A percentile compares a stretch with the other conserved stretches of the same genome.
Evolutionary conservation across 78 protist species (phyloP).

Genomic region (Dictyostelium firmibasis): DNA sequence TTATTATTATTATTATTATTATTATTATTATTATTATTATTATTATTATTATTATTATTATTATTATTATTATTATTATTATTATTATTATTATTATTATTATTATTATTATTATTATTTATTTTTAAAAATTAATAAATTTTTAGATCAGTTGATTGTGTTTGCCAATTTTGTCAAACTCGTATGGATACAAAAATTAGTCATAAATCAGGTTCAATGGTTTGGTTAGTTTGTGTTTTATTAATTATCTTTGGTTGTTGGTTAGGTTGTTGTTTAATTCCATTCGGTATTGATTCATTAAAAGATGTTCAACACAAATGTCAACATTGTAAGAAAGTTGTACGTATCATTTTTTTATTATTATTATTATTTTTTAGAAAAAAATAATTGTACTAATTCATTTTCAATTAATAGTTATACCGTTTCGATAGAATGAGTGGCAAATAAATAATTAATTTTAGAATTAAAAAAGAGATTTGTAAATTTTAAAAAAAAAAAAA

Average conservation of each 20-base stretch:
- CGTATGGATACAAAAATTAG: conserved; percentile 21
- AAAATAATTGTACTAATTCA: background rate
- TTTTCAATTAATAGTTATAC: background rate
- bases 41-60: background rate
- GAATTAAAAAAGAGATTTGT: background rate
- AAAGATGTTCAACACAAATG: conserved; percentile 74
- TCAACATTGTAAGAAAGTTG: conserved; percentile 29
- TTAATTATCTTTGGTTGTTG: conserved; percentile 60
- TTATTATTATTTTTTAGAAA: background rate
- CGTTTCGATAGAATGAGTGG: conserved; percentile 70
- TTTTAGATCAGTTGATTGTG: conserved; percentile 26
- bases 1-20: background rate
- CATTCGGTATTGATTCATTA: conserved; percentile 71
- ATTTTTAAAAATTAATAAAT: background rate
- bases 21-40: background rate
- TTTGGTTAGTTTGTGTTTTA: conserved; percentile 48
- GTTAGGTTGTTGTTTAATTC: conserved; percentile 81
- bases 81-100: background rate
- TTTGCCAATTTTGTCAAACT: conserved; percentile 34
- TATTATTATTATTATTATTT: background rate
- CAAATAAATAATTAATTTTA: background rate
- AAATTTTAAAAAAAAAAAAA: background rate
- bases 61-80: background rate
- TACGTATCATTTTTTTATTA: background rate
- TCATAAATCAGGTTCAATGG: conserved; percentile 38